A percentile compares a stretch with the other conserved stretches of the same genome.
Evolutionary conservation across 345 rosid species (phyloP).

Genomic region (Brassica cretica): DNA sequence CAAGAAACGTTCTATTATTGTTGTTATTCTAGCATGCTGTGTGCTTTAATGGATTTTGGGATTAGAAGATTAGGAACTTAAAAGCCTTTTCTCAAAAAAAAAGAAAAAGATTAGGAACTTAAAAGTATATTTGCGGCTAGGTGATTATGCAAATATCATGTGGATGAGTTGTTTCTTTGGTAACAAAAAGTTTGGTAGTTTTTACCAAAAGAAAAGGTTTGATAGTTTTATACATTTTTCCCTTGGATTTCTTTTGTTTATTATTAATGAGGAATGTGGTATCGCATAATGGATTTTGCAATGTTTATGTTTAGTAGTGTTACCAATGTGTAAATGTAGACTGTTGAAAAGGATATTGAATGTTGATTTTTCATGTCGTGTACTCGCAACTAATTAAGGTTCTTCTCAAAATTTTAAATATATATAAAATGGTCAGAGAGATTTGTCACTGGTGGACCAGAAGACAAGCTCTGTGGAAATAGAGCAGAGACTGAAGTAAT

Average conservation of each 20-base stretch:
- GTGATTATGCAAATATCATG: conserved; percentile 14
- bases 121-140: conserved; percentile 18
- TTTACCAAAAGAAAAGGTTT: background rate
- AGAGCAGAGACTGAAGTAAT: conserved; percentile 20
- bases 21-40: conserved; percentile 1
- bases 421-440: background rate
- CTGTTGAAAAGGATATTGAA: background rate
- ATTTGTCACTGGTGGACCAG: conserved; percentile 22
- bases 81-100: background rate
- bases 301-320: conserved; percentile 19
- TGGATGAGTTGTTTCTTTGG: background rate
- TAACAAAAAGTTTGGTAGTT: conserved; percentile 6
- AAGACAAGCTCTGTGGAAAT: background rate
- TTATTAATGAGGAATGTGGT: background rate
- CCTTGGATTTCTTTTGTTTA: background rate
- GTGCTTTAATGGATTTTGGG: conserved; percentile 16
- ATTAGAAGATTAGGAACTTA: conserved; percentile 20
- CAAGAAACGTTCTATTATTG: conserved; percentile 1
- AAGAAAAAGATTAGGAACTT: conserved; percentile 15
- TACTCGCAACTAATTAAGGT: background rate
- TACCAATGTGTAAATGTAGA: conserved; percentile 16
- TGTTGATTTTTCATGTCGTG: background rate
- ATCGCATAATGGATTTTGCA: conserved; percentile 2
- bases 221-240: conserved; percentile 6
- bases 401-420: background rate